Conservation (phyloP, 225 moss, liverwort and hornwort genomes). For the Antitrichia curtipendula region DNA sequence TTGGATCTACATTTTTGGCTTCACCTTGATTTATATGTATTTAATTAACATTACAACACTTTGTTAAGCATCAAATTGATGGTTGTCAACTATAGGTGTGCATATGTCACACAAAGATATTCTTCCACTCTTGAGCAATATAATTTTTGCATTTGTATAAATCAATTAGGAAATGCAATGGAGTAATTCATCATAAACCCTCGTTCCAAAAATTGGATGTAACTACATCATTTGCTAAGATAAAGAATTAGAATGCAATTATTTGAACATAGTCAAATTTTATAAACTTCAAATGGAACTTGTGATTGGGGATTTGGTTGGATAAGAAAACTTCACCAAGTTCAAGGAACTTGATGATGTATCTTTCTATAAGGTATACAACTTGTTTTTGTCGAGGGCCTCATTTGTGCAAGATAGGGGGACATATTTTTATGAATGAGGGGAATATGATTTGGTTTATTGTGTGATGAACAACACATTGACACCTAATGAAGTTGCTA, state of each 20-base stretch:
- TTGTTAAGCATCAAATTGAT: rapidly evolving
- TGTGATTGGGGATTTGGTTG: not conserved
- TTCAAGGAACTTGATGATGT: not conserved
- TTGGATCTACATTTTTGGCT: too few relatives aligned
- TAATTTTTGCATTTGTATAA: not conserved
- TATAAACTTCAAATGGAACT: not conserved
- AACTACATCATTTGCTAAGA: not conserved
- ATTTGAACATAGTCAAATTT: not conserved
- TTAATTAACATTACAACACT: too few relatives aligned
- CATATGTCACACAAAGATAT: not conserved
- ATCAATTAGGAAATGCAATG: too few relatives aligned
- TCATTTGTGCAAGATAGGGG: too few relatives aligned
- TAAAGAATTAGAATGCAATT: not conserved
- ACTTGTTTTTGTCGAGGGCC: too few relatives aligned
- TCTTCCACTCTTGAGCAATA: not conserved
- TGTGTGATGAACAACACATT: too few relatives aligned
- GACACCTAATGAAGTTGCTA: too few relatives aligned
- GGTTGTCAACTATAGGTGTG: not conserved
- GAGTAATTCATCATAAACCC: rapidly evolving
- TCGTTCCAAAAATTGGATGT: not conserved
- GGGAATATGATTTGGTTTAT: too few relatives aligned
- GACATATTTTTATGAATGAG: too few relatives aligned
- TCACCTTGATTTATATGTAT: too few relatives aligned
- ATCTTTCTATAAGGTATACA: not conserved
- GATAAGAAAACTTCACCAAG: not conserved